These are phyloP conservation scores for Plectosphaerella plurivora DNA, from an alignment of 2,329 filamentous ascomycete species.

Conservation along the genomic window DNA sequence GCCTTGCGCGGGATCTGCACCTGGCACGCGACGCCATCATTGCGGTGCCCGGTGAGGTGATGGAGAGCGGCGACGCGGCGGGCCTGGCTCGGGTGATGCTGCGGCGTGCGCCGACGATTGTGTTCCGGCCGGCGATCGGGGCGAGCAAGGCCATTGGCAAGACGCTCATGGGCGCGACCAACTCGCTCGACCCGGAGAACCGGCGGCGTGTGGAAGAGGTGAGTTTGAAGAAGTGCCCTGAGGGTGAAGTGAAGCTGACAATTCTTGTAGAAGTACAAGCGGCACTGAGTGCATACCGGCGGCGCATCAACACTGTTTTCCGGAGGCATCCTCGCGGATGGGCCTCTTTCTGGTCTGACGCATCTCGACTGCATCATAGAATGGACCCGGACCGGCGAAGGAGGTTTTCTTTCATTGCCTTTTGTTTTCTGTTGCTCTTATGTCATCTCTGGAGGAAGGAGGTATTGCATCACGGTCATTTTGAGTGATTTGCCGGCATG, in stretches of 20 bases:
- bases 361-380: conserved; percentile 13
- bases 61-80: conserved; percentile 78
- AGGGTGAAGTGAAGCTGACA: conserved; percentile 7
- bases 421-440: background rate
- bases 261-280: conserved; percentile 42
- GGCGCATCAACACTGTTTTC: background rate
- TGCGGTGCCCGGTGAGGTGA: conserved; percentile 84
- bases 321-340: background rate
- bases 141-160: conserved; percentile 85
- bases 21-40: conserved; percentile 88
- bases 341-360: background rate
- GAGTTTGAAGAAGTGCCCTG: conserved; percentile 38
- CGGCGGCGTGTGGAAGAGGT: conserved; percentile 82
- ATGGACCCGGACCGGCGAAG: conserved; percentile 9
- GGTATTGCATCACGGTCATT: background rate
- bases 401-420: conserved; percentile 2
- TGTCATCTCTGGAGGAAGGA: background rate
- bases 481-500: background rate
- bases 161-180: conserved; percentile 86
- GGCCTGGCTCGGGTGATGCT: conserved; percentile 76
- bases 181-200: conserved; percentile 81
- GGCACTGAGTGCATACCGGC: conserved; percentile 21
- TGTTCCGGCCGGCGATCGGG: conserved; percentile 85
- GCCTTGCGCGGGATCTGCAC: conserved; percentile 81
- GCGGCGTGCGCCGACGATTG: conserved; percentile 83